Evolutionary conservation across 257 asterid species (phyloP), one percentile per base, ranked within the genome.

Genomic region (Fraxinus pennsylvanica): DNA sequence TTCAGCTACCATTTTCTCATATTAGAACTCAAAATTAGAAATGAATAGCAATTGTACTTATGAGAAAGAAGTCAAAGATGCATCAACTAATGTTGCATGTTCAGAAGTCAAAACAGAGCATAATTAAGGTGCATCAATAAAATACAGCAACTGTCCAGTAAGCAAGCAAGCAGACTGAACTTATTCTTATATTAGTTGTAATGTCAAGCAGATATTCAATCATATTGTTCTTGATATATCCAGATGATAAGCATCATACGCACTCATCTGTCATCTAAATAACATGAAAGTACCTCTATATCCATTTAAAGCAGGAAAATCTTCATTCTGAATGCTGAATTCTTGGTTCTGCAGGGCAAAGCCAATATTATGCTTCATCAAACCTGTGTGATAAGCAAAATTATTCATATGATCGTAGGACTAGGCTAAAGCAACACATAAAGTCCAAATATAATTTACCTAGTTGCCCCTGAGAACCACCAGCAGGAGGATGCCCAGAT

Each of bases 261-360:
- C 47, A 75, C 52, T 54, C 35, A 22, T 22, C 14, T 8, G 25
- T 41, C 41, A 78, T 70, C 54, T 21, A 69, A 19, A 54, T n/a
- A 81, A 81, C 71, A 73, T 72, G 30, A 74, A 74, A 80, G 78
- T 85, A 94, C 98, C 98, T 94, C 90, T 90, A 82, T 82, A 94
- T 84, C 96, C 97, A 12, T 97, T 96, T 87, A 92, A 87, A 81
- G 98, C 97, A 71, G 98, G 97, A 76, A 94, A 94, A 85, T 94
- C 98, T 91, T 94, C 98, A 88, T 91, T 94, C 81, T 92, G 98
- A 84, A 94, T 94, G 87, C 98, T 91, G 90, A 92, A 92, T 82
- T 92, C 97, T 81, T 89, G 98, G 82, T 91, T 94, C 86, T 91
- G 98, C 84, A 91, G 98, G 83, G 74, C 68, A 71, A 90, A 89